Evolutionary conservation across 2,329 filamentous ascomycete genomes (phyloP).

Genomic region (Hymenoscyphus scutula): DNA sequence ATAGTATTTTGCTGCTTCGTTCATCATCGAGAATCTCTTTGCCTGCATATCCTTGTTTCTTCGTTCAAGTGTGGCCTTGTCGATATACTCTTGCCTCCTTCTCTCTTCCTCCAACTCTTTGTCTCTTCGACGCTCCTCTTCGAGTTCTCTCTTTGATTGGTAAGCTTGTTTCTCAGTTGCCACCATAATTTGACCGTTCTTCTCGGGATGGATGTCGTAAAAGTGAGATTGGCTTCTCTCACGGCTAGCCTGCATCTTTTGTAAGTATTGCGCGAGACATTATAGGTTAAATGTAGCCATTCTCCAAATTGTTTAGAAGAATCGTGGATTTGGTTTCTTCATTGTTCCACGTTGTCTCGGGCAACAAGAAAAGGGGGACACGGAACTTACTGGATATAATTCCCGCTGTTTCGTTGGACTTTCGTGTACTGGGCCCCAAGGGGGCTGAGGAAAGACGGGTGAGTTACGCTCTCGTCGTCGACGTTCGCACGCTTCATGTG

Average conservation of each 20-base stretch:
- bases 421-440: conserved; percentile 10
- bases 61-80: neutral
- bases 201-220: conserved; percentile 14
- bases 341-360: neutral
- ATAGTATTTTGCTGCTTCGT: conserved; percentile 13
- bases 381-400: too few species aligned
- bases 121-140: conserved; percentile 10
- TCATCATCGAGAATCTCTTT: neutral
- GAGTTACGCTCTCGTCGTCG: conserved; percentile 20
- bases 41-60: neutral
- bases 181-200: conserved; percentile 15
- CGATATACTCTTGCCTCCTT: conserved; percentile 19
- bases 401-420: too few species aligned
- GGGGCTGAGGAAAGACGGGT: neutral
- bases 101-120: conserved; percentile 6
- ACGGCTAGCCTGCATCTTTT: neutral
- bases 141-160: conserved; percentile 10
- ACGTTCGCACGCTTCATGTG: conserved; percentile 15
- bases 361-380: neutral
- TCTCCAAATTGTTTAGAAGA: neutral
- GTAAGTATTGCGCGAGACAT: neutral
- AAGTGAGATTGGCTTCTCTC: too few species aligned
- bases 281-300: neutral
- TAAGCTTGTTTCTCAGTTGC: conserved; percentile 22
- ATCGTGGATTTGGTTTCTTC: neutral